These are phyloP conservation scores for Harrya chromipes DNA, from an alignment of 768 basidiomycete genomes.

Conservation along the genomic window DNA sequence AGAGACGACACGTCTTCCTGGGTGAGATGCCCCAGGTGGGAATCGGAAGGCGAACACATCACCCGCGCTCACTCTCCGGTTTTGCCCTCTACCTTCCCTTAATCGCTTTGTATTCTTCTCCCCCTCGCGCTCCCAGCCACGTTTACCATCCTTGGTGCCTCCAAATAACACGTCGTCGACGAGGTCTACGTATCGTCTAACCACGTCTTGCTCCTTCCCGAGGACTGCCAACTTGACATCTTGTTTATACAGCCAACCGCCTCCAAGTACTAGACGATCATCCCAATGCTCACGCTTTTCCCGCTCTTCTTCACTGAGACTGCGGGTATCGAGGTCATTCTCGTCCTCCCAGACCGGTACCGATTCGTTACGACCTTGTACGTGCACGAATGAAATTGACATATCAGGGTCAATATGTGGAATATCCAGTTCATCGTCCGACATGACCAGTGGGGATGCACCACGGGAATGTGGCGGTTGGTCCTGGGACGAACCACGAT, in stretches of 20 bases:
- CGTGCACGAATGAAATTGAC: slow-evolving; percentile 66
- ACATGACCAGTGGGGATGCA: slow-evolving; percentile 42
- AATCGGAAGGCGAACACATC: slow-evolving; percentile 27
- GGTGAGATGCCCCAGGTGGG: slow-evolving; percentile 17
- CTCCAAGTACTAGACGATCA: slow-evolving; percentile 72
- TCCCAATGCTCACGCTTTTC: slow-evolving; percentile 77
- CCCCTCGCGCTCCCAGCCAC: slow-evolving; percentile 48
- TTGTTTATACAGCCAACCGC: slow-evolving; percentile 79
- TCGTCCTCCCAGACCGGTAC: slow-evolving; percentile 86
- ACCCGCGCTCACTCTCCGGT: slow-evolving; percentile 29
- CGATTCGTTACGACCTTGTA: slow-evolving; percentile 59
- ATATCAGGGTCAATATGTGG: slow-evolving; percentile 51
- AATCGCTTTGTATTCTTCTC: slow-evolving; percentile 45
- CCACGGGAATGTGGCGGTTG: slow-evolving; percentile 38
- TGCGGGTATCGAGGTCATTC: slow-evolving; percentile 41
- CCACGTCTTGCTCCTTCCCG: slow-evolving; percentile 51
- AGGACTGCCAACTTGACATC: slow-evolving; percentile 56
- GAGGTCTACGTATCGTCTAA: slow-evolving; percentile 65
- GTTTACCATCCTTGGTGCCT: slow-evolving; percentile 45
- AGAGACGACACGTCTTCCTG: slow-evolving; percentile 53
- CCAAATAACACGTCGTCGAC: slow-evolving; percentile 80
- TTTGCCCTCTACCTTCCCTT: slow-evolving; percentile 38
- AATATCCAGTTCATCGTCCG: slow-evolving; percentile 34
- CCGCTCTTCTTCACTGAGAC: slow-evolving; percentile 44
- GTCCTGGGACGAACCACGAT: slow-evolving; percentile 48